Conservation (phyloP, 805 yeast species). For the Huiozyma naganishii region DNA sequence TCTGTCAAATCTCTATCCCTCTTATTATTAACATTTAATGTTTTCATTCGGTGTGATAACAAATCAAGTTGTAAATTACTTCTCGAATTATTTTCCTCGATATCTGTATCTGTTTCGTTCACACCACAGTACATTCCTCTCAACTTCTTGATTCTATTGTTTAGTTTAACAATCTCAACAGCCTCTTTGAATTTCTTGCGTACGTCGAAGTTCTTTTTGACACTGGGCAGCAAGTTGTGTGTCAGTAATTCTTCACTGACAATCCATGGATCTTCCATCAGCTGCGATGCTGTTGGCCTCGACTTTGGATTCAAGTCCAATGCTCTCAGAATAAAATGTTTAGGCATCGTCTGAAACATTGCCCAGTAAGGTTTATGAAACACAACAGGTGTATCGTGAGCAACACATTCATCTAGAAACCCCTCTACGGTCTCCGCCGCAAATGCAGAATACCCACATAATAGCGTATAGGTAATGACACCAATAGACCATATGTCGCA, state of each 20-base stretch:
- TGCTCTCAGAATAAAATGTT: conserved; percentile 61
- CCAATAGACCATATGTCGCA: conserved; percentile 97
- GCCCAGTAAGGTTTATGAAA: conserved; percentile 85
- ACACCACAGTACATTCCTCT: conserved; percentile 44
- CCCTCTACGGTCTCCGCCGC: conserved; percentile 72
- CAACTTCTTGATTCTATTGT: conserved; percentile 64
- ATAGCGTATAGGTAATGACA: conserved; percentile 77
- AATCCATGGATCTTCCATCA: conserved; percentile 72
- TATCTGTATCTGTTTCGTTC: conserved; percentile 28
- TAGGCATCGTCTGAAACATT: conserved; percentile 71
- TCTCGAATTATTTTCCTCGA: conserved; percentile 16
- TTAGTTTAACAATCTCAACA: conserved; percentile 69
- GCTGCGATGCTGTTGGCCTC: conserved; percentile 57
- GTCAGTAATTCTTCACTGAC: conserved; percentile 33
- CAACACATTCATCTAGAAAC: conserved; percentile 66
- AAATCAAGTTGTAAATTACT: not conserved
- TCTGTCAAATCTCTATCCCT: conserved; percentile 1
- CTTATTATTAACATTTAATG: not conserved
- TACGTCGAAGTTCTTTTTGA: conserved; percentile 74
- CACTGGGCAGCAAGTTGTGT: conserved; percentile 67
- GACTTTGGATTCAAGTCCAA: conserved; percentile 55
- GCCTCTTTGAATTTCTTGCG: conserved; percentile 76
- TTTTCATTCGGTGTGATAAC: not conserved
- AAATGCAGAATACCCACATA: conserved; percentile 90
- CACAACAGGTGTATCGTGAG: conserved; percentile 58